Conservation (phyloP, 345 rosid species). For the Raphanus sativus region DNA sequence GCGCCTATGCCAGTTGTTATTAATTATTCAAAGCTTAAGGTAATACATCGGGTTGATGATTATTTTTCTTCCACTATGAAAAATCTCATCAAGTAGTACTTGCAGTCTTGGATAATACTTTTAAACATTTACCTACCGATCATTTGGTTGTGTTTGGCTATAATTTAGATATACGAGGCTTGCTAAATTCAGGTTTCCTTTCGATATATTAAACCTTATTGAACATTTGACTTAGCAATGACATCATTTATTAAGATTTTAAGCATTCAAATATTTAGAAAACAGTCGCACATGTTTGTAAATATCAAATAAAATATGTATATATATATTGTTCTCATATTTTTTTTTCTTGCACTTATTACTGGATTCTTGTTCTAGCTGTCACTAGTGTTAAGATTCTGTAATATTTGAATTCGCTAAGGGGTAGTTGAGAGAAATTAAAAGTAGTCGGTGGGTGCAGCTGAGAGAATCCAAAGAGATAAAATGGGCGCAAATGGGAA, state of each 20-base stretch:
- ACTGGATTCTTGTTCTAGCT: conserved; percentile 21
- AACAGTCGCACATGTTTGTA: conserved; percentile 4
- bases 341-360: not conserved
- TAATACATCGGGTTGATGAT: not conserved
- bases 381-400: conserved; percentile 31
- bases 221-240: not conserved
- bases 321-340: no score
- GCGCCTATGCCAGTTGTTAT: not conserved
- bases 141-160: not conserved
- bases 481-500: conserved; percentile 20
- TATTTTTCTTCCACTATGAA: not conserved
- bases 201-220: not conserved
- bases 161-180: not conserved
- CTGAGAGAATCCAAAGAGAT: conserved; percentile 24
- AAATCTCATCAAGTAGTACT: not conserved
- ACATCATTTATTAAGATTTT: not conserved
- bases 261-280: not conserved
- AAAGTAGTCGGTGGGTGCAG: conserved; percentile 30
- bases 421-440: conserved; percentile 15
- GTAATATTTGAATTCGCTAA: not conserved
- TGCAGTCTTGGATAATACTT: not conserved
- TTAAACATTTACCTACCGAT: not conserved
- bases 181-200: not conserved
- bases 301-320: conserved; percentile 7
- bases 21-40: not conserved